Evolutionary conservation across 495 filamentous ascomycete species (phyloP).

Genomic region (Massariosphaeria phaeospora): DNA sequence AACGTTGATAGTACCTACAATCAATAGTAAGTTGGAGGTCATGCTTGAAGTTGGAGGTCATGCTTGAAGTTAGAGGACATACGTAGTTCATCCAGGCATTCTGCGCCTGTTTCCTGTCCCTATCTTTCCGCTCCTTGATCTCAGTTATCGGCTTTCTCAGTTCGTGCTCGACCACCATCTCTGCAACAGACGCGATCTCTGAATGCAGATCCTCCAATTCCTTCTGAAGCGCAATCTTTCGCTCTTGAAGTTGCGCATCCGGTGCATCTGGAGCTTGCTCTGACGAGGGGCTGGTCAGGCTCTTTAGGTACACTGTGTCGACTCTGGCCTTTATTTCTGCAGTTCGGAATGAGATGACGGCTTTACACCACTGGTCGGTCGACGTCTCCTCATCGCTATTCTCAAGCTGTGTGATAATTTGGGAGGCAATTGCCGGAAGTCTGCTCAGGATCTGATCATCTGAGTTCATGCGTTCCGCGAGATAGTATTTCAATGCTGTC

Average conservation of each 20-base stretch:
- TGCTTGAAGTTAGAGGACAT: background rate
- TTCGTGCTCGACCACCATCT: constrained; percentile 39
- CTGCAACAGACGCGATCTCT: constrained; percentile 36
- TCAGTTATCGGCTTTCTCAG: constrained; percentile 24
- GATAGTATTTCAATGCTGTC: constrained; percentile 12
- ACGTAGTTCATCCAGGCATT: constrained; percentile 29
- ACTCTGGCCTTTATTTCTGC: constrained; percentile 35
- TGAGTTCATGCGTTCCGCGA: constrained; percentile 33
- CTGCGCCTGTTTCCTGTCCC: constrained; percentile 15
- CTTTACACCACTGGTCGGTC: constrained; percentile 37
- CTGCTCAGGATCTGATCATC: constrained; percentile 38
- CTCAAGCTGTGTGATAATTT: constrained; percentile 18
- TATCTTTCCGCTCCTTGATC: constrained; percentile 20
- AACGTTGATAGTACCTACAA: constrained; percentile 26
- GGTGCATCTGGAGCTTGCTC: background rate
- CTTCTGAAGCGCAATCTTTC: constrained; percentile 31
- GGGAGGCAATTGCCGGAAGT: constrained; percentile 36
- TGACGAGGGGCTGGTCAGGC: constrained; percentile 1
- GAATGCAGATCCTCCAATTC: constrained; percentile 33
- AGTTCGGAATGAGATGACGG: constrained; percentile 31
- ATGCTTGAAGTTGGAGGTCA: background rate
- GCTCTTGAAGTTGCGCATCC: constrained; percentile 8
- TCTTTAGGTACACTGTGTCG: constrained; percentile 24
- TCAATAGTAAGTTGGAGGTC: constrained; percentile 10
- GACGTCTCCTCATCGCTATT: constrained; percentile 19